Evolutionary conservation across 1,139 yeast species (phyloP).

Genomic region (Entelexis paramagnoliae): DNA sequence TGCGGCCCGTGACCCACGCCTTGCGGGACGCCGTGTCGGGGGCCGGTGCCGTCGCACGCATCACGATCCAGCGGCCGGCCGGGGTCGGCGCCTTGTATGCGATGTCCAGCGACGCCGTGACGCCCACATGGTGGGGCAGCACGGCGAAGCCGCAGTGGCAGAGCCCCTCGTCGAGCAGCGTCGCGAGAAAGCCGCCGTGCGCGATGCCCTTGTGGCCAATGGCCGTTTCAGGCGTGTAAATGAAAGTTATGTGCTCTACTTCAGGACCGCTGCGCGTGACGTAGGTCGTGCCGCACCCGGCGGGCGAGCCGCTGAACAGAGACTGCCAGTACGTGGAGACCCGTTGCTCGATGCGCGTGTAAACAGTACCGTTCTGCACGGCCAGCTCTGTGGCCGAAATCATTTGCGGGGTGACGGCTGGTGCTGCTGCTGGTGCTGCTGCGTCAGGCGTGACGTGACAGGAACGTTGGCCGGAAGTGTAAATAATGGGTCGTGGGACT

Average conservation of each 20-base stretch:
- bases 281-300: background rate
- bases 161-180: slow-evolving; percentile 75
- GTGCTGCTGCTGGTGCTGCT: too few species aligned
- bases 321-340: slow-evolving; percentile 6
- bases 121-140: slow-evolving; percentile 81
- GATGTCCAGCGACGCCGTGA: slow-evolving; percentile 67
- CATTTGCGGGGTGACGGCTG: background rate
- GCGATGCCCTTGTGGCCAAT: slow-evolving; percentile 63
- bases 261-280: background rate
- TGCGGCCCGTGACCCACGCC: slow-evolving; percentile 59
- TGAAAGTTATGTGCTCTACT: slow-evolving; percentile 13
- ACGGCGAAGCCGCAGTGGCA: slow-evolving; percentile 79
- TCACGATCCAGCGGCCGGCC: slow-evolving; percentile 54
- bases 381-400: background rate
- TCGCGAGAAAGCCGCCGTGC: slow-evolving; percentile 80
- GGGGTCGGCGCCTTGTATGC: slow-evolving; percentile 56
- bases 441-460: background rate
- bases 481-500: background rate
- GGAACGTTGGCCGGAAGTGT: background rate
- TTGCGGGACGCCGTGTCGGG: slow-evolving; percentile 56
- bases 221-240: slow-evolving; percentile 46
- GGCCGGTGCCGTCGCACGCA: slow-evolving; percentile 58
- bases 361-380: background rate
- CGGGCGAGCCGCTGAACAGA: background rate
- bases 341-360: background rate